Evolutionary conservation across 108 stramenopile genomes (phyloP), one percentile per base, ranked within the genome.

Genomic region (Stephanodiscus triporus): DNA sequence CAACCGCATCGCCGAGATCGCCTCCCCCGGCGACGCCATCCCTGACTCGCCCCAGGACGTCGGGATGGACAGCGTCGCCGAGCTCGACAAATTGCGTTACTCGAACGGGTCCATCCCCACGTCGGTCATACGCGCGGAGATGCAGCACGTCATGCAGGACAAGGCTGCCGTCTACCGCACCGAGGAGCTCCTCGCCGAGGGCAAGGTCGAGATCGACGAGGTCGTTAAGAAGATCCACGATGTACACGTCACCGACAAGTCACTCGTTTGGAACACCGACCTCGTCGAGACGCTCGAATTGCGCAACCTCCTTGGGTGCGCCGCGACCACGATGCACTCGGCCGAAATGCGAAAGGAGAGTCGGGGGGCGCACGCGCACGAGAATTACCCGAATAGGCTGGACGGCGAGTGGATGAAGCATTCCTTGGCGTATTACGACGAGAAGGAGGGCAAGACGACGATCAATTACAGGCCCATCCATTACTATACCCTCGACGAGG

Each of bases 391-490:
- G 11, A 86, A 95, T 48, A 89, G 99, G 23, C 87, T 97, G 64
- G 99, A 99, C 78, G 90, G 93, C 55, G 77, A 96, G 23, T 99
- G 98, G 98, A 99, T 99, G 98, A 97, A 95, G 78, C 99, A 99
- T 77, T 98, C 97, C 13, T 67, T 99, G 66, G 89, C 96, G 0
- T 97, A 97, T 76, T 95, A 95, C 75, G 96, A 98, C 85, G 89
- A 87, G 38, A 85, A 91, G 59, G 91, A 80, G 42, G 87, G 91
- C n/a, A 91, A 89, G 82, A 98, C 97, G 10, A 77, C 73, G 24
- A 75, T 99, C 55, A 83, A 90, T 24, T 99, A 98, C 86, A 88
- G 99, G 9, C 97, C 97, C 19, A 90, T 96, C 71, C 98, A 99
- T 83, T 87, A 91, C 62, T 91, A 89, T 70, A 99, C 98, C 11